Evolutionary conservation across 306 rosid species (phyloP).

Genomic region (Pterocarpus santalinus): DNA sequence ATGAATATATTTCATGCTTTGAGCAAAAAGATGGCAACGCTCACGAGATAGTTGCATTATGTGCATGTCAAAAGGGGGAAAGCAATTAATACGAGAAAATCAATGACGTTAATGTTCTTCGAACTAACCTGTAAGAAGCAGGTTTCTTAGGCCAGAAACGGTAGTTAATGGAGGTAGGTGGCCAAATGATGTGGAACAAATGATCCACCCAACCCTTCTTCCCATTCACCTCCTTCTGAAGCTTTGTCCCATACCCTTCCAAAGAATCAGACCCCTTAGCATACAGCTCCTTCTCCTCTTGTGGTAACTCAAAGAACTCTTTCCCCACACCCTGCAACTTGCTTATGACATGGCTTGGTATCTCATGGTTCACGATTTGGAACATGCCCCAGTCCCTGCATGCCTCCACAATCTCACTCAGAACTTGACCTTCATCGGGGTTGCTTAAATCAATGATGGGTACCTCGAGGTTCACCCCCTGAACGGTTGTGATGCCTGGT

Average conservation of each 20-base stretch:
- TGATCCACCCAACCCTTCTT: conserved; percentile 88
- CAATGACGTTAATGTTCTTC: not conserved
- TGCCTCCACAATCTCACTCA: conserved; percentile 52
- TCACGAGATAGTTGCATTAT: not conserved
- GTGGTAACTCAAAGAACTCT: conserved; percentile 68
- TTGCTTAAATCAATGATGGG: conserved; percentile 65
- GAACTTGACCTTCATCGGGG: conserved; percentile 49
- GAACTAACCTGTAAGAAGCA: conserved; percentile 71
- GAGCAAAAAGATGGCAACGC: not conserved
- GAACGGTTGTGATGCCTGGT: conserved; percentile 78
- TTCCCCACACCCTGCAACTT: conserved; percentile 67
- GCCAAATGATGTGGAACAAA: conserved; percentile 76
- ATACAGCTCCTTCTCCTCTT: conserved; percentile 66
- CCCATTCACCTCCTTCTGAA: conserved; percentile 67
- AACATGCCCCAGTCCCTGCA: conserved; percentile 74
- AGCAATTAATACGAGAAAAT: not conserved
- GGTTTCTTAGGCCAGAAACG: conserved; percentile 79
- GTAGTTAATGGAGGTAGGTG: conserved; percentile 63
- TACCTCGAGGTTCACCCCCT: conserved; percentile 54
- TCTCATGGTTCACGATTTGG: conserved; percentile 77
- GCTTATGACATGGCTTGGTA: conserved; percentile 61
- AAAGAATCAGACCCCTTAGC: conserved; percentile 52
- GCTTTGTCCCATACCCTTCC: conserved; percentile 75
- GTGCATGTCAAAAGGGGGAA: not conserved
- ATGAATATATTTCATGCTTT: too few species aligned